Conservation (phyloP, 129 eudicot species). For the Silybum marianum region DNA sequence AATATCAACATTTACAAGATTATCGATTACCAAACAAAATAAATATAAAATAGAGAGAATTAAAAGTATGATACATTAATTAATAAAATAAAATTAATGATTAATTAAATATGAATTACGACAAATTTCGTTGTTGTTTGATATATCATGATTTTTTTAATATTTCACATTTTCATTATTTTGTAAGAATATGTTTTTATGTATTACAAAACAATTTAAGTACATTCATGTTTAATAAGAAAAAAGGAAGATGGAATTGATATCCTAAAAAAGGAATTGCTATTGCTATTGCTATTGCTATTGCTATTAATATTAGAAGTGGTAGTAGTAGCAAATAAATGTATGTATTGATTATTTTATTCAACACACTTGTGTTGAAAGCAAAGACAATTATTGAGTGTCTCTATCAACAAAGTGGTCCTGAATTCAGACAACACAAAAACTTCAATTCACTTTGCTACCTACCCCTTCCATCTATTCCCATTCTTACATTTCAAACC, state of each 20-base stretch:
- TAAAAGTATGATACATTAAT: too few relatives aligned
- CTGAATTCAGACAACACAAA: conserved; percentile 39
- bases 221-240: too few relatives aligned
- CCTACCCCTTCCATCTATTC: conserved; percentile 30
- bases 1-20: not conserved
- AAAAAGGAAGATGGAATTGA: not conserved
- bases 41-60: not conserved
- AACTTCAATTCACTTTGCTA: conserved; percentile 41
- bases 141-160: too few relatives aligned
- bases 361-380: conserved; percentile 37
- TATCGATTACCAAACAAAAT: too few relatives aligned
- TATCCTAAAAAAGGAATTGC: not conserved
- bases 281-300: not conserved
- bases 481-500: conserved; percentile 19
- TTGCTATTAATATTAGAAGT: too few relatives aligned
- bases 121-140: not conserved
- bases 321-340: not conserved
- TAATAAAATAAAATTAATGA: too few relatives aligned
- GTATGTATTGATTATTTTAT: not conserved
- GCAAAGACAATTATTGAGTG: conserved; percentile 44
- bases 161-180: too few relatives aligned
- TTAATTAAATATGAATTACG: not conserved
- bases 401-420: conserved; percentile 38
- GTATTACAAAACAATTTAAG: not conserved
- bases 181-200: not conserved